Evolutionary conservation across 768 basidiomycete species (phyloP).

Genomic region (Porphyrellus cyaneotinctus): DNA sequence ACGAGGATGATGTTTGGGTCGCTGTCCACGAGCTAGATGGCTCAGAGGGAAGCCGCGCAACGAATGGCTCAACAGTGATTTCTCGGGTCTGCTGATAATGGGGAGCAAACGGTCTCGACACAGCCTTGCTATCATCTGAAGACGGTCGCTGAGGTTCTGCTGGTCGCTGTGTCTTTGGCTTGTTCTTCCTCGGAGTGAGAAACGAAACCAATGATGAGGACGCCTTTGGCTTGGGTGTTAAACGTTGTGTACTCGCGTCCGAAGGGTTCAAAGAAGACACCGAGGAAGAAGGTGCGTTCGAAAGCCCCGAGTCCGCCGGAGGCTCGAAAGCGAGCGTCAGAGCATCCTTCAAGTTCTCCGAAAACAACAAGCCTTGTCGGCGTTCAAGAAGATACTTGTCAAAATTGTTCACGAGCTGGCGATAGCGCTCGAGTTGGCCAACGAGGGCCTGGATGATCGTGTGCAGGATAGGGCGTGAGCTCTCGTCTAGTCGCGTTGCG

Average conservation of each 20-base stretch:
- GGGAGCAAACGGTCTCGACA: conserved; percentile 74
- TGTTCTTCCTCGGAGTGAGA: conserved; percentile 72
- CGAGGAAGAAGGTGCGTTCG: conserved; percentile 16
- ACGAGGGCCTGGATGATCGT: conserved; percentile 79
- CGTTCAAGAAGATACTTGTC: conserved; percentile 83
- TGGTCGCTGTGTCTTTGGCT: conserved; percentile 32
- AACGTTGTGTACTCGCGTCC: conserved; percentile 33
- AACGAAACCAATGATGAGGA: conserved; percentile 72
- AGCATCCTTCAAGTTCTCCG: conserved; percentile 89
- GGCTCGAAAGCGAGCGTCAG: conserved; percentile 70
- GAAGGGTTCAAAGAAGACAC: conserved; percentile 26
- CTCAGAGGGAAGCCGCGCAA: conserved; percentile 49
- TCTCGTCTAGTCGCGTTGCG: conserved; percentile 65
- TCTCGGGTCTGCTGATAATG: conserved; percentile 80
- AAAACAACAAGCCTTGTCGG: conserved; percentile 84
- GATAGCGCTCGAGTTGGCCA: conserved; percentile 76
- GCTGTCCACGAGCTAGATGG: conserved; percentile 63
- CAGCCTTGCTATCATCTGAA: conserved; percentile 36
- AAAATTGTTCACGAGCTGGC: conserved; percentile 69
- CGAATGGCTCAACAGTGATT: conserved; percentile 66
- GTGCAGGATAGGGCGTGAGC: conserved; percentile 74
- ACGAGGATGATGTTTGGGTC: conserved; percentile 42
- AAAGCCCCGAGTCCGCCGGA: conserved; percentile 39
- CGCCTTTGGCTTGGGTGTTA: conserved; percentile 51
- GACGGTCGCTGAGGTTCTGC: conserved; percentile 47